phyloP scores from a whole-genome alignment of 2,329 filamentous ascomycete genomes.

The Dothideomycetes sp. region DNA sequence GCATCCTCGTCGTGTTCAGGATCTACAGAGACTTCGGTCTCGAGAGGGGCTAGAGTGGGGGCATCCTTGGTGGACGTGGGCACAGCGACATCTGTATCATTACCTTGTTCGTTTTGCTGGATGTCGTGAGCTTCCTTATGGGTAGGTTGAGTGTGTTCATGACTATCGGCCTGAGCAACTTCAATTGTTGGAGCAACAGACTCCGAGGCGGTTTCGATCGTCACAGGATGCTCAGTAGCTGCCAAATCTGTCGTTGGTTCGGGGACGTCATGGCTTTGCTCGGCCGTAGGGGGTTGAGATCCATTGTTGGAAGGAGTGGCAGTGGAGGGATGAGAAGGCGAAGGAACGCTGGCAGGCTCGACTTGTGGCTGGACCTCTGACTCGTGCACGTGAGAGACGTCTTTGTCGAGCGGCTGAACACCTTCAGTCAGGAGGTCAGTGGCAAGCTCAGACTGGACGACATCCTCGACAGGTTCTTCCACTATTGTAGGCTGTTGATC shows the following conservation, averaged over 20 bases:
- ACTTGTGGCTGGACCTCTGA: not conserved
- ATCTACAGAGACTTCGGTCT: constrained; percentile 7
- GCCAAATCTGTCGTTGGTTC: too few relatives aligned
- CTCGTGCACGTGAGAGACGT: not conserved
- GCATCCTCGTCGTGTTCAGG: constrained; percentile 12
- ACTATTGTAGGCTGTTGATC: not conserved
- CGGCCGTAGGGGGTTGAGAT: not conserved
- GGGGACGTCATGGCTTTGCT: not conserved
- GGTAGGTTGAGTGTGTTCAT: not conserved
- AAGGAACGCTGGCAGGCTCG: too few relatives aligned
- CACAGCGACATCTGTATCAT: not conserved
- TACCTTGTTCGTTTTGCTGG: constrained; percentile 8
- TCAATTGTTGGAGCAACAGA: not conserved
- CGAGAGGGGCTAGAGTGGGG: not conserved
- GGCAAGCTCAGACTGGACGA: constrained; percentile 1
- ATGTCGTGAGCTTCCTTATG: not conserved
- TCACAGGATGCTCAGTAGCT: too few relatives aligned
- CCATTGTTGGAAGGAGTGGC: too few relatives aligned
- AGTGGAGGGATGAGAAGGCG: too few relatives aligned
- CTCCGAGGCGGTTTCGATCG: too few relatives aligned
- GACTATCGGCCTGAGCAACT: not conserved
- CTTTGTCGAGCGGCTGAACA: not conserved
- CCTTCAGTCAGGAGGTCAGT: constrained; percentile 6
- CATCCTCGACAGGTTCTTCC: constrained; percentile 4
- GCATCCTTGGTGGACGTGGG: not conserved